These are phyloP conservation scores for Boletus tomentosulus DNA, from an alignment of 768 basidiomycete genomes.

Conservation along the genomic window DNA sequence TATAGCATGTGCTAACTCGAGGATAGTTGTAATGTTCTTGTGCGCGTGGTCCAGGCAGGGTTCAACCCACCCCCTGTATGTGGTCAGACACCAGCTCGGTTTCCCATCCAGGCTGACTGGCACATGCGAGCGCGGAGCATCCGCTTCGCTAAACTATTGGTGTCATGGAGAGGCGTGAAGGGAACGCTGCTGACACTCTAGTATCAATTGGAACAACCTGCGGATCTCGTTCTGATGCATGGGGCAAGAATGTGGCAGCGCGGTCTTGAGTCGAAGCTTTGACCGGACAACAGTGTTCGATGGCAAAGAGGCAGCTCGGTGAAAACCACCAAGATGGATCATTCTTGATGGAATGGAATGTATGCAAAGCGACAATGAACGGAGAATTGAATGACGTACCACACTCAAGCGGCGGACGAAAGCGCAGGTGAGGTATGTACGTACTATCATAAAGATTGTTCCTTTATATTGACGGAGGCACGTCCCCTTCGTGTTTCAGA, in stretches of 20 bases:
- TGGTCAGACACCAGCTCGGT: background rate
- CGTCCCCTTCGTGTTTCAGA: background rate
- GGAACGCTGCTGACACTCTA: slow-evolving; percentile 20
- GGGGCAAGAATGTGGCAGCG: slow-evolving; percentile 41
- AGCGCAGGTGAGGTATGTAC: background rate
- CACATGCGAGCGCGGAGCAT: slow-evolving; percentile 43
- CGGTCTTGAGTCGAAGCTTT: slow-evolving; percentile 43
- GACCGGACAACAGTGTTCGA: slow-evolving; percentile 17
- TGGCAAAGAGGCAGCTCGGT: slow-evolving; percentile 14
- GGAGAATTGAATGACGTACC: slow-evolving; percentile 1
- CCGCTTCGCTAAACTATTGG: slow-evolving; percentile 54
- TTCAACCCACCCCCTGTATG: slow-evolving; percentile 40
- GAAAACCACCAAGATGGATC: slow-evolving; percentile 15
- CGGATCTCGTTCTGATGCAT: slow-evolving; percentile 57
- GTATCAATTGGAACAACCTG: slow-evolving; percentile 34
- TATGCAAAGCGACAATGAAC: background rate
- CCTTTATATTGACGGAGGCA: background rate
- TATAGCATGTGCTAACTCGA: background rate
- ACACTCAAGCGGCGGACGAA: background rate
- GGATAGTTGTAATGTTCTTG: slow-evolving; percentile 2
- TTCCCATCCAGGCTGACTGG: slow-evolving; percentile 1
- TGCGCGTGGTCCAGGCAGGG: background rate
- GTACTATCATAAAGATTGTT: background rate
- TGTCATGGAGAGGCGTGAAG: slow-evolving; percentile 7
- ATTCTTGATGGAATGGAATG: slow-evolving; percentile 11